Percentiles rank a stretch among this genome's conserved stretches.
phyloP scores from a whole-genome alignment of 768 basidiomycete genomes.

The Boletus subcaerulescens region DNA sequence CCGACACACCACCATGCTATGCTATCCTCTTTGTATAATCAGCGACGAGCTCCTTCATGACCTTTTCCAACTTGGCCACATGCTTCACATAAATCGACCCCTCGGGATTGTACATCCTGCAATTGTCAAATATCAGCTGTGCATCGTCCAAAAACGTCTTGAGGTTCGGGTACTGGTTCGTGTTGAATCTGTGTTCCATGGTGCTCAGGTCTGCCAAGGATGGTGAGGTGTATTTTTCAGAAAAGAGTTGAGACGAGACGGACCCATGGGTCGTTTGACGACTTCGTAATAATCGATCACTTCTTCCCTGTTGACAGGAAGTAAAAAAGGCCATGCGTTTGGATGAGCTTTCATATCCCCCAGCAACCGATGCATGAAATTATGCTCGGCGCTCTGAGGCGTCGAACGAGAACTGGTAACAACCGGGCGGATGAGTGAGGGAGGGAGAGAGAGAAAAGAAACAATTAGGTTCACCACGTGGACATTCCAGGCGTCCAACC shows the following conservation, averaged over 20 bases:
- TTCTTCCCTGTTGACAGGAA: slow-evolving; percentile 75
- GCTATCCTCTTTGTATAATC: slow-evolving; percentile 24
- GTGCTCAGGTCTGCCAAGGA: slow-evolving; percentile 67
- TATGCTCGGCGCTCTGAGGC: slow-evolving; percentile 55
- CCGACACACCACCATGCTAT: slow-evolving; percentile 8
- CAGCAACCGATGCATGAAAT: slow-evolving; percentile 72
- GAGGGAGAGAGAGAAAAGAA: not conserved
- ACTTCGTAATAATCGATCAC: slow-evolving; percentile 90
- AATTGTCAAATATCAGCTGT: slow-evolving; percentile 86
- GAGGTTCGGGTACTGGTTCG: slow-evolving; percentile 75
- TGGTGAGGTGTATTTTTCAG: not conserved
- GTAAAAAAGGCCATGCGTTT: slow-evolving; percentile 82
- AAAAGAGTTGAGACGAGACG: slow-evolving; percentile 24
- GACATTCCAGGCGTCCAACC: slow-evolving; percentile 90
- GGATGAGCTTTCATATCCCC: slow-evolving; percentile 75
- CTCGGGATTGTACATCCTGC: slow-evolving; percentile 83
- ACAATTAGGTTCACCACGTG: slow-evolving; percentile 49
- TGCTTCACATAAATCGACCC: slow-evolving; percentile 77
- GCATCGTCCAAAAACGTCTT: slow-evolving; percentile 77
- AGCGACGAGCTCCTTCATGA: slow-evolving; percentile 54
- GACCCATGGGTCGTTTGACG: slow-evolving; percentile 91
- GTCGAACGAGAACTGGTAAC: slow-evolving; percentile 35
- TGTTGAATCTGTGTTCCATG: slow-evolving; percentile 88
- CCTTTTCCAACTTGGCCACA: slow-evolving; percentile 80
- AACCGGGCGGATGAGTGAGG: slow-evolving; percentile 1